These are phyloP conservation scores for Sequoia sempervirens DNA, from an alignment of 75 land plant species.

Conservation along the genomic window DNA sequence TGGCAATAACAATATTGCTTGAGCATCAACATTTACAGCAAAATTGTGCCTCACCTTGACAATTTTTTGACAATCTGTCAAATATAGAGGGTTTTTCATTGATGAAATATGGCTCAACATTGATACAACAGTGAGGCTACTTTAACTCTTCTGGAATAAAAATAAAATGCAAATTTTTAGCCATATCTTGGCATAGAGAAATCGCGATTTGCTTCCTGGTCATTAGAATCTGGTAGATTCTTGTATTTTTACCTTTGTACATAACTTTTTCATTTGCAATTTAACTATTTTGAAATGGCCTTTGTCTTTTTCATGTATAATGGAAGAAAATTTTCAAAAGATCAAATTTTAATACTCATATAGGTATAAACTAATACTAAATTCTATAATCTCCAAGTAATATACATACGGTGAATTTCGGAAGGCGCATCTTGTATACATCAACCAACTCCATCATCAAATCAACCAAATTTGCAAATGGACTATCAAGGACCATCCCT, in stretches of 20 bases:
- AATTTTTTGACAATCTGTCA: not conserved
- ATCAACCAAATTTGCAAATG: conserved; percentile 93
- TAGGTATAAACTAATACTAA: not conserved
- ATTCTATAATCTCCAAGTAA: not conserved
- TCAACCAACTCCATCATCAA: conserved; percentile 99
- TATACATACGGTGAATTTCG: conserved; percentile 89
- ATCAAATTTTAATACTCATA: not conserved
- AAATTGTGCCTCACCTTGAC: too few species aligned
- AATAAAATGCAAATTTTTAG: not conserved
- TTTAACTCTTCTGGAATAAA: not conserved
- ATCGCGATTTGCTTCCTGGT: not conserved
- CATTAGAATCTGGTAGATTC: not conserved
- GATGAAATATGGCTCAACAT: not conserved
- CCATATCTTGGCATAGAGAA: not conserved
- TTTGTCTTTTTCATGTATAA: not conserved
- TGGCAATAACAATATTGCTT: too few species aligned
- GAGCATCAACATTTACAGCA: too few species aligned
- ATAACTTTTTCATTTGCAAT: not conserved
- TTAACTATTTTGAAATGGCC: not conserved
- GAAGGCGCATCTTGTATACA: conserved; percentile 86
- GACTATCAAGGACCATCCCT: conserved; percentile 99
- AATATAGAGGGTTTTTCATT: not conserved
- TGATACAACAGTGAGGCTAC: not conserved
- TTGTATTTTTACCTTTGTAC: not conserved
- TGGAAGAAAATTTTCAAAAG: not conserved